These are phyloP conservation scores for Stromatinia cepivora DNA, from an alignment of 2,329 filamentous ascomycete species.

Conservation along the genomic window DNA sequence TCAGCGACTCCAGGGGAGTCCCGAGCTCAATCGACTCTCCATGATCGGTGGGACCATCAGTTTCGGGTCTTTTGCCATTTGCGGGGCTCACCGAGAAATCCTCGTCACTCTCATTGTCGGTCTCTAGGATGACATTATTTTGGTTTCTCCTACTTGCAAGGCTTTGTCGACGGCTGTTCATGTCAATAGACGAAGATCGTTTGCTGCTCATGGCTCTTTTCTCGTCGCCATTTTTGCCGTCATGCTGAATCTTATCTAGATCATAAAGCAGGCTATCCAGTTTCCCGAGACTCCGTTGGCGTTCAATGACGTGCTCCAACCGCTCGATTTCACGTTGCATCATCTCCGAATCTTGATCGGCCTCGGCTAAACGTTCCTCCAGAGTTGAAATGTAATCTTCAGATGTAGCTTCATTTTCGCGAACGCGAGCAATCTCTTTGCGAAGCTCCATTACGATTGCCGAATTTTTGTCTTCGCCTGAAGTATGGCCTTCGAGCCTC, in stretches of 20 bases:
- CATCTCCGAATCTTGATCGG: conserved; percentile 91
- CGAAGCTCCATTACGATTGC: conserved; percentile 82
- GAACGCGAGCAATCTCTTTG: conserved; percentile 83
- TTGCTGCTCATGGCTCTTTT: conserved; percentile 48
- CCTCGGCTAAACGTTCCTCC: conserved; percentile 91
- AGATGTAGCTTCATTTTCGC: conserved; percentile 85
- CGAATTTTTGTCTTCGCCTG: conserved; percentile 89
- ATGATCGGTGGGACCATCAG: conserved; percentile 40
- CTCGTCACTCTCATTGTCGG: conserved; percentile 38
- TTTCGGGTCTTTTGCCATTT: conserved; percentile 31
- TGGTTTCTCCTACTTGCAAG: conserved; percentile 55
- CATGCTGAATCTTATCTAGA: conserved; percentile 73
- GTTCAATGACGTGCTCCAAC: conserved; percentile 90
- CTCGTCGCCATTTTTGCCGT: conserved; percentile 48
- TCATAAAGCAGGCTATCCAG: conserved; percentile 91
- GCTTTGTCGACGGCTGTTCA: conserved; percentile 55
- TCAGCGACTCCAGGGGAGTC: conserved; percentile 38
- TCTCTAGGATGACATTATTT: conserved; percentile 56
- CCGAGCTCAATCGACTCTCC: conserved; percentile 44
- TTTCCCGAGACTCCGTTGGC: conserved; percentile 91
- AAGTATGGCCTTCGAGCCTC: conserved; percentile 86
- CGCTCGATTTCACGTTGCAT: conserved; percentile 97
- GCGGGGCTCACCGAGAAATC: conserved; percentile 27
- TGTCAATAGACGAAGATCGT: conserved; percentile 41
- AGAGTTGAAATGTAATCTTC: conserved; percentile 98